Evolutionary conservation across 2,329 filamentous ascomycete species (phyloP).

Genomic region (Chrysoporthe cubensis): DNA sequence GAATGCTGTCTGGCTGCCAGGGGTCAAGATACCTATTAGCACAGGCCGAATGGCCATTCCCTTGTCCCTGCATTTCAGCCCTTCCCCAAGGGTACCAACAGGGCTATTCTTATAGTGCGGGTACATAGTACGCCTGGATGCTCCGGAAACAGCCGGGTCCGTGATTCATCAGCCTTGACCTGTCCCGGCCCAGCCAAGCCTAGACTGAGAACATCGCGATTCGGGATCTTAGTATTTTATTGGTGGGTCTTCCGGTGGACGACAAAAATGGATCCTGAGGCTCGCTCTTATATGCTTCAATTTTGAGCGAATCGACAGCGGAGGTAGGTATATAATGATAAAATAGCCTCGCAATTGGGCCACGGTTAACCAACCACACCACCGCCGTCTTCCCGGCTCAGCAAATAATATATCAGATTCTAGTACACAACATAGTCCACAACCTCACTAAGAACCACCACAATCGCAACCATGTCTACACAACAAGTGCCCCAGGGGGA

Average conservation of each 20-base stretch:
- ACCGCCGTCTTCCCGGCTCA: neutral
- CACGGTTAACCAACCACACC: neutral
- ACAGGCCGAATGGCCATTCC: too few relatives aligned
- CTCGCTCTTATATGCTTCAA: neutral
- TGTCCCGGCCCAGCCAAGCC: too few relatives aligned
- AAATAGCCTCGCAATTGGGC: neutral
- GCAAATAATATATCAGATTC: neutral
- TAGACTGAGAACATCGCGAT: neutral
- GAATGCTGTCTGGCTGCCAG: too few relatives aligned
- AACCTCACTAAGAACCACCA: neutral
- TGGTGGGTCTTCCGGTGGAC: neutral
- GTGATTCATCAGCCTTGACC: too few relatives aligned
- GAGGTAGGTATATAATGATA: neutral
- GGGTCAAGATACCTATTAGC: too few relatives aligned
- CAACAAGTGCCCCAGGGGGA: neutral
- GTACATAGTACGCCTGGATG: too few relatives aligned
- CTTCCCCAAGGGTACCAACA: too few relatives aligned
- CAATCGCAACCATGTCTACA: constrained; percentile 4
- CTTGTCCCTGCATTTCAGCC: too few relatives aligned
- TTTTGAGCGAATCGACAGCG: neutral
- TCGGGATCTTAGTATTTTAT: neutral
- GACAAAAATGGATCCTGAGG: neutral
- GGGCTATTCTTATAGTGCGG: too few relatives aligned
- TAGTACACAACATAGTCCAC: too few relatives aligned
- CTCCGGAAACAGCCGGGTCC: too few relatives aligned